Conservation (phyloP, 1,284 basidiomycete genomes). For the Anthracocystis setariae region DNA sequence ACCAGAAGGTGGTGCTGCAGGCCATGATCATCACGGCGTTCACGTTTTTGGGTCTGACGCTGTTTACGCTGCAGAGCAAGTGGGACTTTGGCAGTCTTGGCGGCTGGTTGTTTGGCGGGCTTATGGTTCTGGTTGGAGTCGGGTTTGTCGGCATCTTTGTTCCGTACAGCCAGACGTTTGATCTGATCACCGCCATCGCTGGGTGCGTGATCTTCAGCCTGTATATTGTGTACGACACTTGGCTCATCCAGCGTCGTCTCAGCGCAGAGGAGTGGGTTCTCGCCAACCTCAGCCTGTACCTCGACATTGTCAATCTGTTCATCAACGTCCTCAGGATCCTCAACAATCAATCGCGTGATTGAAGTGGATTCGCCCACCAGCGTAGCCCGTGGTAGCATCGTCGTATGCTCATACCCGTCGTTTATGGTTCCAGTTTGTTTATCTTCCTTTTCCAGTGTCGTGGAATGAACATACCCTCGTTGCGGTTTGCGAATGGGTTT, state of each 20-base stretch:
- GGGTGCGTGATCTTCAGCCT: conserved; percentile 81
- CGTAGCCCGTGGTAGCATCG: not conserved
- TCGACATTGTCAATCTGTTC: conserved; percentile 76
- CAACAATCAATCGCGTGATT: conserved; percentile 44
- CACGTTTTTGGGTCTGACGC: conserved; percentile 80
- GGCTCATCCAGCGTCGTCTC: conserved; percentile 78
- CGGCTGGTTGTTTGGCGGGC: conserved; percentile 80
- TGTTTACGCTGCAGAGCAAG: conserved; percentile 81
- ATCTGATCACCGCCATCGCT: conserved; percentile 80
- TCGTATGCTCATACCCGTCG: not conserved
- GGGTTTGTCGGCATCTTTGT: conserved; percentile 79
- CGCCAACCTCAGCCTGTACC: conserved; percentile 80
- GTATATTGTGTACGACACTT: conserved; percentile 78
- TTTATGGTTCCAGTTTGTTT: not conserved
- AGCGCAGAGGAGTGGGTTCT: conserved; percentile 88
- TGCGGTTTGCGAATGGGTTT: not conserved
- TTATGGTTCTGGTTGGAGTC: conserved; percentile 61
- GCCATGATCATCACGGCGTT: conserved; percentile 86
- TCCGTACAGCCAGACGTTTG: conserved; percentile 79
- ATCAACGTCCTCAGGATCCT: conserved; percentile 74
- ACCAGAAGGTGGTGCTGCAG: conserved; percentile 81
- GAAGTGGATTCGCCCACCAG: not conserved
- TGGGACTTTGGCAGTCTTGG: conserved; percentile 83
- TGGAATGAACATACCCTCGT: conserved; percentile 17
- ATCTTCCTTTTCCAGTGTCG: too few species aligned